Conservation (phyloP, 805 yeast species). For the Starmera pachycereana region DNA sequence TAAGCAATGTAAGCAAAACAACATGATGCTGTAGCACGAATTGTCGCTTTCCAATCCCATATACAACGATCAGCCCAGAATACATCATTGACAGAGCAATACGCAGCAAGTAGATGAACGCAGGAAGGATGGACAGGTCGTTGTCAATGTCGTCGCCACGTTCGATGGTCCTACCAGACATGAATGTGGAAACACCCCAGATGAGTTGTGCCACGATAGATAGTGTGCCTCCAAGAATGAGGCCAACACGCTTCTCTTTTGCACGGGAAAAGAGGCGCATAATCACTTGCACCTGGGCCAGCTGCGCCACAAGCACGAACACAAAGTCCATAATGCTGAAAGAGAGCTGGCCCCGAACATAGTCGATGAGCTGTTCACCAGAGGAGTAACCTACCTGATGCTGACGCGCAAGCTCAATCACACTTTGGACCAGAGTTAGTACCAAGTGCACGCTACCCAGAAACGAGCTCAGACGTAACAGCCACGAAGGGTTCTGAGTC, state of each 20-base stretch:
- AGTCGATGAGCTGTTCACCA: constrained; percentile 33
- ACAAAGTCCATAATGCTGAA: constrained; percentile 50
- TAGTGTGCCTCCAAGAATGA: constrained; percentile 45
- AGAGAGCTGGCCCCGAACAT: constrained; percentile 31
- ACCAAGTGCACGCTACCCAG: constrained; percentile 47
- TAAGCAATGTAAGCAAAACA: constrained; percentile 44
- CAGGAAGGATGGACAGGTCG: constrained; percentile 51
- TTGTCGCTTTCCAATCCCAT: constrained; percentile 39
- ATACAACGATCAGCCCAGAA: constrained; percentile 52
- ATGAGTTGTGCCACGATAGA: constrained; percentile 48
- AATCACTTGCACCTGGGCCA: constrained; percentile 63
- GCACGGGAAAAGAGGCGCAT: constrained; percentile 59
- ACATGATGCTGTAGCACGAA: constrained; percentile 39
- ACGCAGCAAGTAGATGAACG: constrained; percentile 63
- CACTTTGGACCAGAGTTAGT: constrained; percentile 36
- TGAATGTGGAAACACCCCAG: constrained; percentile 59
- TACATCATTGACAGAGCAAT: constrained; percentile 63
- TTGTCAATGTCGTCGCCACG: constrained; percentile 17
- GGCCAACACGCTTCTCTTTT: constrained; percentile 54
- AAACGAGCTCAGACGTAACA: constrained; percentile 39
- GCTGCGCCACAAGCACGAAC: constrained; percentile 44
- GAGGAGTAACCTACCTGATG: constrained; percentile 27
- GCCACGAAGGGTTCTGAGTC: constrained; percentile 47
- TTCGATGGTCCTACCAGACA: too few relatives aligned
- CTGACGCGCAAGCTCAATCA: constrained; percentile 36